A percentile compares a stretch with the other conserved stretches of the same genome.
These are phyloP conservation scores for Salmacisia buchloeana DNA, from an alignment of 1,284 basidiomycete species.

Conservation along the genomic window DNA sequence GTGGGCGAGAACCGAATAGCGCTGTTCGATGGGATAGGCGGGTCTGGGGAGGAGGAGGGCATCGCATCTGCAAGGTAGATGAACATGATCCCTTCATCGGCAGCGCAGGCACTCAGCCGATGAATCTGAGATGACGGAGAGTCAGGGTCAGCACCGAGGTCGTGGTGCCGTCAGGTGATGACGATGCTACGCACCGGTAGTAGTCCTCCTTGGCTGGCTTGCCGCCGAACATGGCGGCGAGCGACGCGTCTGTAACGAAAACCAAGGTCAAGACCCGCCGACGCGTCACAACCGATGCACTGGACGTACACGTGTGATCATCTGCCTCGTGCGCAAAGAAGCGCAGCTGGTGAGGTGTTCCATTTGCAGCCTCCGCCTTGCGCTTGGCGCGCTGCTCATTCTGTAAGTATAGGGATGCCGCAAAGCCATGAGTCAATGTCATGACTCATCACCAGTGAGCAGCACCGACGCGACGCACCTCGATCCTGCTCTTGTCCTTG, in stretches of 20 bases:
- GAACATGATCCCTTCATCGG: too few relatives aligned
- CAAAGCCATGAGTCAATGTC: not conserved
- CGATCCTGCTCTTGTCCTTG: conserved; percentile 81
- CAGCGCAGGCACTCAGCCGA: too few relatives aligned
- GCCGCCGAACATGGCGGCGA: conserved; percentile 35
- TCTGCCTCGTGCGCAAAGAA: conserved; percentile 47
- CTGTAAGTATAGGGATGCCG: conserved; percentile 36
- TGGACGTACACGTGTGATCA: conserved; percentile 30
- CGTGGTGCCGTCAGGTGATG: too few relatives aligned
- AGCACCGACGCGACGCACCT: conserved; percentile 47
- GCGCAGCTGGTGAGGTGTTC: conserved; percentile 62
- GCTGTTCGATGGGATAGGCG: too few relatives aligned
- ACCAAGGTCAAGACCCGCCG: not conserved
- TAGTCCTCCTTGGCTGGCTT: conserved; percentile 33
- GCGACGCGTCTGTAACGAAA: conserved; percentile 20
- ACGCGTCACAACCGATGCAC: not conserved
- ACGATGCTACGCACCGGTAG: conserved; percentile 16
- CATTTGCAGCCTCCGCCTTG: conserved; percentile 71
- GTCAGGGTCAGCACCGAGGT: too few relatives aligned
- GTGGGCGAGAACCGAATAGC: too few relatives aligned
- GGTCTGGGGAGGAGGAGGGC: too few relatives aligned
- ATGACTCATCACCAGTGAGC: not conserved
- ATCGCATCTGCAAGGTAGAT: too few relatives aligned
- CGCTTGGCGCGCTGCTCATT: conserved; percentile 86
- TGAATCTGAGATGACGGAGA: too few relatives aligned